Evolutionary conservation across 768 basidiomycete species (phyloP).

Genomic region (Polyporus arcularius): DNA sequence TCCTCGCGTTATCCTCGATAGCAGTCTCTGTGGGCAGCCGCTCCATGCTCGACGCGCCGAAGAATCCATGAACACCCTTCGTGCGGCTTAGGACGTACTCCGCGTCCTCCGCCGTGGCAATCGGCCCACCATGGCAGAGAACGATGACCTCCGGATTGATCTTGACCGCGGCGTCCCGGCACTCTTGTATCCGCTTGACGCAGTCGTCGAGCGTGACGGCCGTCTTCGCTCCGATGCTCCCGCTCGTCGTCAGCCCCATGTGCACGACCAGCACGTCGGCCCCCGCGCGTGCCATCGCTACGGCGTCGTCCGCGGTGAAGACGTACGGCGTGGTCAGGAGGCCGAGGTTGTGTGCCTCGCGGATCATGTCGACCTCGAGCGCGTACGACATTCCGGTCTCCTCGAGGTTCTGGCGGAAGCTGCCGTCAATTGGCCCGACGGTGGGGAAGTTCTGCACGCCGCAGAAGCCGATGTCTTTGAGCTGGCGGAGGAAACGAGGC

Average conservation of each 20-base stretch:
- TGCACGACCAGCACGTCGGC: constrained; percentile 24
- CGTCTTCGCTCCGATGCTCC: constrained; percentile 22
- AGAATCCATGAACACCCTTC: constrained; percentile 22
- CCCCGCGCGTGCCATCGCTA: constrained; percentile 21
- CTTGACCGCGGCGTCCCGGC: constrained; percentile 19
- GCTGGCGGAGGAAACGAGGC: constrained; percentile 22
- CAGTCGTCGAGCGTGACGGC: constrained; percentile 21
- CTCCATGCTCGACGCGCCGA: constrained; percentile 24
- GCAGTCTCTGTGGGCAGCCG: constrained; percentile 20
- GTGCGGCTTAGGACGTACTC: constrained; percentile 18
- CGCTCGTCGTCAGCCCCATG: constrained; percentile 23
- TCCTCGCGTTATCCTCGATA: constrained; percentile 19
- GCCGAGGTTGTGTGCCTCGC: constrained; percentile 18
- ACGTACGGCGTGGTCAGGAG: constrained; percentile 24
- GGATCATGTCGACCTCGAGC: constrained; percentile 23
- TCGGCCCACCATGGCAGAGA: constrained; percentile 22
- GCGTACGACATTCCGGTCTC: constrained; percentile 26
- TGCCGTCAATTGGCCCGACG: constrained; percentile 23
- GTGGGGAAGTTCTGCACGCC: constrained; percentile 27
- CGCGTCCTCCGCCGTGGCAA: constrained; percentile 20
- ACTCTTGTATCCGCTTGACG: constrained; percentile 19
- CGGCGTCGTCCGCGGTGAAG: constrained; percentile 16
- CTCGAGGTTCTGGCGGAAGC: constrained; percentile 23
- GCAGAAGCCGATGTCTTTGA: constrained; percentile 20
- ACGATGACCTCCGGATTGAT: constrained; percentile 19